phyloP scores from a whole-genome alignment of 1,139 yeast genomes.

The Blastobotrys buckinghamii region DNA sequence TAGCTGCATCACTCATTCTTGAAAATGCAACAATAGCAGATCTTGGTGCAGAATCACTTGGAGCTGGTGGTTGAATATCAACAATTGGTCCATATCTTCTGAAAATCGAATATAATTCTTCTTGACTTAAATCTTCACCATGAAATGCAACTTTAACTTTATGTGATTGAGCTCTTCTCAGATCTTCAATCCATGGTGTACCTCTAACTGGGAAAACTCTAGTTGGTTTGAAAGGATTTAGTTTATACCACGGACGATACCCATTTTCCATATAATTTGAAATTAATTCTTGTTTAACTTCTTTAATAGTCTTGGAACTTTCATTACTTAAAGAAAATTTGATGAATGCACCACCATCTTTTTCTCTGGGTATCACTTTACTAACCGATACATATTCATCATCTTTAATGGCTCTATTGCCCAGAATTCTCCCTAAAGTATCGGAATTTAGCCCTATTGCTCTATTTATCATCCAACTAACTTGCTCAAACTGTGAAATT shows the following conservation, averaged over 20 bases:
- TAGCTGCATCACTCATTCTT: slow-evolving; percentile 60
- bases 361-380: slow-evolving; percentile 56
- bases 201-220: slow-evolving; percentile 75
- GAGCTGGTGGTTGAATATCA: slow-evolving; percentile 60
- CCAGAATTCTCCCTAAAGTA: slow-evolving; percentile 15
- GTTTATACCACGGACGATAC: slow-evolving; percentile 26
- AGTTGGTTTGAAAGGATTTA: slow-evolving; percentile 38
- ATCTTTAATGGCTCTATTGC: slow-evolving; percentile 39
- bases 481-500: slow-evolving; percentile 14
- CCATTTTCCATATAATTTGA: slow-evolving; percentile 15
- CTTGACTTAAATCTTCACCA: slow-evolving; percentile 73
- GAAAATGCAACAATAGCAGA: slow-evolving; percentile 53
- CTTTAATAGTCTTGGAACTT: slow-evolving; percentile 7
- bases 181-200: slow-evolving; percentile 93
- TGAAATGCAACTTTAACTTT: slow-evolving; percentile 62
- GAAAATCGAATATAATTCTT: slow-evolving; percentile 72
- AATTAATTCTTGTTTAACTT: slow-evolving; percentile 18
- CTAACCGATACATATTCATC: slow-evolving; percentile 40
- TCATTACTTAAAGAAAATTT: slow-evolving; percentile 42
- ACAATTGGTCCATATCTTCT: slow-evolving; percentile 81
- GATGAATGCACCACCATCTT: slow-evolving; percentile 95
- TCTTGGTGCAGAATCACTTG: slow-evolving; percentile 43
- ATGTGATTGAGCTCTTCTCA: slow-evolving; percentile 66
- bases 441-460: slow-evolving; percentile 14
- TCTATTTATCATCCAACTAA: slow-evolving; percentile 11